Percentiles rank a stretch among this genome's conserved stretches.
Conservation (phyloP, 1,139 yeast genomes). For the Zhuliangozyma blackwelliae region DNA sequence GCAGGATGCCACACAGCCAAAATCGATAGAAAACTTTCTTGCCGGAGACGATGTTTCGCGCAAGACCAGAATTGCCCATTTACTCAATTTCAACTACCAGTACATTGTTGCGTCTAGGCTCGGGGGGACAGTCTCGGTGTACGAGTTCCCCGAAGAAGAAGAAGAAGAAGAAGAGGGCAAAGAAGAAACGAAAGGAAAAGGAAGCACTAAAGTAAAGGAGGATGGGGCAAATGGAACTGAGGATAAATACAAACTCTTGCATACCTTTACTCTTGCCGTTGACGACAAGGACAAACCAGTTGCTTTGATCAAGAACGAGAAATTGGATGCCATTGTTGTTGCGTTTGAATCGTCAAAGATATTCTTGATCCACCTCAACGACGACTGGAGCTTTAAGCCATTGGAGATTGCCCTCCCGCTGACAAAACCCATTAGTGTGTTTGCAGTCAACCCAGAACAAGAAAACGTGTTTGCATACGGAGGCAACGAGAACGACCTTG, state of each 20-base stretch:
- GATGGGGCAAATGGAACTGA: slow-evolving; percentile 2
- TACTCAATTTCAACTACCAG: slow-evolving; percentile 23
- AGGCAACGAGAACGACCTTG: slow-evolving; percentile 68
- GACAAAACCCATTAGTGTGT: slow-evolving; percentile 44
- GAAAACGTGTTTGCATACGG: slow-evolving; percentile 60
- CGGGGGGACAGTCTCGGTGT: slow-evolving; percentile 39
- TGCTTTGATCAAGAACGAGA: slow-evolving; percentile 25
- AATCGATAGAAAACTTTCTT: slow-evolving; percentile 37
- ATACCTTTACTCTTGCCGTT: slow-evolving; percentile 23
- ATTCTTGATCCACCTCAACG: slow-evolving; percentile 34
- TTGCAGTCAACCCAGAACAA: slow-evolving; percentile 41
- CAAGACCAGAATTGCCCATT: slow-evolving; percentile 21
- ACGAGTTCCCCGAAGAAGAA: slow-evolving; percentile 21
- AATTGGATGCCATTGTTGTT: slow-evolving; percentile 29
- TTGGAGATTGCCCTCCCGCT: slow-evolving; percentile 24
- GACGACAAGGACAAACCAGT: slow-evolving; percentile 28
- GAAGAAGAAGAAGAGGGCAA: slow-evolving; percentile 13
- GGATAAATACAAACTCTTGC: slow-evolving; percentile 16
- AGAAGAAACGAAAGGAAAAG: slow-evolving; percentile 14
- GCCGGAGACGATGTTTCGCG: slow-evolving; percentile 21
- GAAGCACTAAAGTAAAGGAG: slow-evolving; percentile 4
- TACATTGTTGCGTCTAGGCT: slow-evolving; percentile 40
- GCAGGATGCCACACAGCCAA: slow-evolving; percentile 54
- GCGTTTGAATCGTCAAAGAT: slow-evolving; percentile 49
- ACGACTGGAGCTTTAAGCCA: slow-evolving; percentile 28